phyloP scores from a whole-genome alignment of 1,139 yeast species.

The Suhomyces bolitotheri region DNA sequence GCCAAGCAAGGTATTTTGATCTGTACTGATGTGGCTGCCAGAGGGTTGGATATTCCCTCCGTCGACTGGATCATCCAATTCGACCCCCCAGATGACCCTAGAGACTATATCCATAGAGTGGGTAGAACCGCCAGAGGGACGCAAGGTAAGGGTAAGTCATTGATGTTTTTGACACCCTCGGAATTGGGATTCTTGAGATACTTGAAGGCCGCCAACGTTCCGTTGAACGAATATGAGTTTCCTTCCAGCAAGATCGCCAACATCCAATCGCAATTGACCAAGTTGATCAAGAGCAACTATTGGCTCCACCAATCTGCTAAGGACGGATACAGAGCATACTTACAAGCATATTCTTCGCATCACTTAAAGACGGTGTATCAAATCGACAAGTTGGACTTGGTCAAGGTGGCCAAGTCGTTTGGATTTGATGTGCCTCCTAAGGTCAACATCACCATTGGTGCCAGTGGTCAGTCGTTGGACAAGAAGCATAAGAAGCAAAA shows the following conservation, averaged over 20 bases:
- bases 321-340: constrained; percentile 94
- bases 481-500: constrained; percentile 53
- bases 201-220: constrained; percentile 94
- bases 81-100: constrained; percentile 87
- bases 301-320: constrained; percentile 95
- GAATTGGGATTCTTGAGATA: constrained; percentile 94
- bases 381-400: constrained; percentile 89
- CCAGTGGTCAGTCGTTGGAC: constrained; percentile 70
- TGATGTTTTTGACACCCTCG: constrained; percentile 91
- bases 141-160: constrained; percentile 84
- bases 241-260: constrained; percentile 92
- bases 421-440: constrained; percentile 97
- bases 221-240: constrained; percentile 94
- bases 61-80: constrained; percentile 34
- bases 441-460: constrained; percentile 93
- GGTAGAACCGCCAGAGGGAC: constrained; percentile 58
- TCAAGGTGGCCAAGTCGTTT: constrained; percentile 91
- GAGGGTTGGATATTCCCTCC: constrained; percentile 32
- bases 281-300: constrained; percentile 86
- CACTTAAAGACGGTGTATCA: constrained; percentile 94
- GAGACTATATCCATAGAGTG: constrained; percentile 43
- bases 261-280: constrained; percentile 90
- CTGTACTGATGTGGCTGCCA: constrained; percentile 33
- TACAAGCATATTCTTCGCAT: constrained; percentile 97
- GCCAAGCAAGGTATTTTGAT: constrained; percentile 63